These are phyloP conservation scores for Trifolium dubium DNA, from an alignment of 306 rosid species.

Conservation along the genomic window DNA sequence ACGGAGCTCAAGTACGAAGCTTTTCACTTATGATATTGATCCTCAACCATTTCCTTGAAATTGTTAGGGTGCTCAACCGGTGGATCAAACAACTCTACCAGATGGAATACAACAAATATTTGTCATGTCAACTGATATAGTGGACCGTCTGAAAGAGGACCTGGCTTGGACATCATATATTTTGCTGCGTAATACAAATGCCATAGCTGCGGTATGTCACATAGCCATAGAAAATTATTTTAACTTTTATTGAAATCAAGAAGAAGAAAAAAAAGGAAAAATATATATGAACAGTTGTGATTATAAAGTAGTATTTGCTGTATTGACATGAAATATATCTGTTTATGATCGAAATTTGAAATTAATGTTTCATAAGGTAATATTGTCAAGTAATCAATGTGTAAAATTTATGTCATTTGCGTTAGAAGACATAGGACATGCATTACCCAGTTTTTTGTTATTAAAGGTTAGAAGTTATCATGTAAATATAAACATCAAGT, in stretches of 20 bases:
- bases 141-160: conserved; percentile 68
- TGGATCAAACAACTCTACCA: conserved; percentile 68
- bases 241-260: not conserved
- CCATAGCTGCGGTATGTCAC: conserved; percentile 59
- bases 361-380: conserved; percentile 16
- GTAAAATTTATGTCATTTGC: conserved; percentile 29
- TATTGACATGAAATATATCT: not conserved
- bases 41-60: conserved; percentile 14
- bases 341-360: conserved; percentile 7
- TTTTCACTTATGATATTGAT: conserved; percentile 25
- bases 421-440: not conserved
- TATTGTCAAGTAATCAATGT: not conserved
- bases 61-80: conserved; percentile 75
- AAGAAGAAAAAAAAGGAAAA: conserved; percentile 1
- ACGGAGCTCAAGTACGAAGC: conserved; percentile 26
- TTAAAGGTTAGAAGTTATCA: not conserved
- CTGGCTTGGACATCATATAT: conserved; percentile 91
- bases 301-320: not conserved
- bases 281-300: not conserved
- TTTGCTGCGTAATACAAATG: conserved; percentile 77
- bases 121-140: conserved; percentile 62
- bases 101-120: conserved; percentile 76
- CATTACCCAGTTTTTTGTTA: not conserved
- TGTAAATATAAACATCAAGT: not conserved
- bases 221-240: too few relatives aligned